Base-by-base conservation (phyloP, 108 stramenopile species). In the Nitzschia sp. region DNA sequence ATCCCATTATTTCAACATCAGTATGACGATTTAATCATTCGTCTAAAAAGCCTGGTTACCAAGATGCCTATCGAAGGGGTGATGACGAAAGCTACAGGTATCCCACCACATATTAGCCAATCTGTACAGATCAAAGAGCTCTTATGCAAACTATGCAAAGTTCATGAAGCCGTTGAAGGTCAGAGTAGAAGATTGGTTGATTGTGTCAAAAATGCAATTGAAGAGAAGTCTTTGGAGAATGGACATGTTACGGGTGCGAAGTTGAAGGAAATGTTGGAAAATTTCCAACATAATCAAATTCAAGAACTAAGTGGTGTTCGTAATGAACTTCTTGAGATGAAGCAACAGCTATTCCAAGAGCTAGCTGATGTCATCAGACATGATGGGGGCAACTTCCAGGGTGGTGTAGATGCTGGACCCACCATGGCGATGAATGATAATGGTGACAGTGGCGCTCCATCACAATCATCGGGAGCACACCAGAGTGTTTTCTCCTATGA, bases 41-140 rank as follows among this genome's bases (percentile, higher is more conserved):
- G 53, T 17, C 24, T 54, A 2, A 54, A 54, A 24, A 24, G 21
- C 12, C 21, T 54, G 1, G 53, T 54, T 12, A 54, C 53, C 21
- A 54, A 3, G 1, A 24, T 22, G n/a, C 20, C 53, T 2, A 24
- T 8, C 3, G 53, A 43, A 15, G 51, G 74, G 50, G 69, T 73
- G 22, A 70, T 69, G 68, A 42, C 58, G 17, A 19, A 9, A 26
- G 65, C 73, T 2, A 75, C 79, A 25, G 73, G 79, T 14, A 43
- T 75, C 14, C 79, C 73, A 22, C 79, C 79, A 39, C 63, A 71
- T 39, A 62, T 75, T n/a, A 10, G n/a, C 10, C 43, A 24, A 12
- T 19, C 46, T 0, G n/a, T 21, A 10, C 46, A 63, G 24, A 15
- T 63, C 6, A 12, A 10, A 50, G 25, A 54, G 2, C 11, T 54